A percentile compares a stretch with the other conserved stretches of the same genome.
These are phyloP conservation scores for Hyaloscypha variabilis DNA, from an alignment of 495 filamentous ascomycete species.

Conservation along the genomic window DNA sequence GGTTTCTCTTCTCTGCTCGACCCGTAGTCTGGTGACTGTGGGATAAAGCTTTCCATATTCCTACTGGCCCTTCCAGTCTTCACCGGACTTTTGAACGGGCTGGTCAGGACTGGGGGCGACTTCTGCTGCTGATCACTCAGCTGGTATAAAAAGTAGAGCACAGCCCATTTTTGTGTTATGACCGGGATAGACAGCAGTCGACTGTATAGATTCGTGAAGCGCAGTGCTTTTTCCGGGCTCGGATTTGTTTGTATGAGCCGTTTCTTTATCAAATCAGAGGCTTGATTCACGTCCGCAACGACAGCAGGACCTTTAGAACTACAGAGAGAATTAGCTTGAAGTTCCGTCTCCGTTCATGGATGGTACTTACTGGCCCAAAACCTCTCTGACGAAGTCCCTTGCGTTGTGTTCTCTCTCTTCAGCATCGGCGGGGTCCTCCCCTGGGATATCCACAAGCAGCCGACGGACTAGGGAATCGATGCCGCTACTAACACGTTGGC, in stretches of 20 bases:
- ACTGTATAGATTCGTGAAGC: conserved; percentile 87
- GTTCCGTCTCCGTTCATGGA: neutral
- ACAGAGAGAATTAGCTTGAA: conserved; percentile 11
- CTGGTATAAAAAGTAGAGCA: conserved; percentile 86
- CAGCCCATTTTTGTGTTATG: conserved; percentile 93
- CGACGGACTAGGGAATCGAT: conserved; percentile 60
- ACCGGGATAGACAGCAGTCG: conserved; percentile 87
- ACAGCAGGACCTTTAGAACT: conserved; percentile 36
- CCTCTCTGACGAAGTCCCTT: conserved; percentile 50
- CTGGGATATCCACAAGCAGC: conserved; percentile 50
- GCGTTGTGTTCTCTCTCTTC: conserved; percentile 54
- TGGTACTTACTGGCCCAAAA: conserved; percentile 49
- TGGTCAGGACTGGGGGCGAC: conserved; percentile 26
- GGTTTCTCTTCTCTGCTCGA: conserved; percentile 40
- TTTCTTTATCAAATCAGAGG: conserved; percentile 87
- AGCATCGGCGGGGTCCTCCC: conserved; percentile 49
- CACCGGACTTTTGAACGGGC: conserved; percentile 33
- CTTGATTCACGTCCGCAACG: conserved; percentile 70
- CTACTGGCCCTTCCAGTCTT: conserved; percentile 17
- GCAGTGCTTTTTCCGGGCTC: conserved; percentile 81
- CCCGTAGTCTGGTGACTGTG: conserved; percentile 29
- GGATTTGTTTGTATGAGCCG: conserved; percentile 74
- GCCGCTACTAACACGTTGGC: conserved; percentile 50
- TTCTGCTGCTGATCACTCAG: conserved; percentile 60
- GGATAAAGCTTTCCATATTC: conserved; percentile 14